These are phyloP conservation scores for Ascoidea tarda DNA, from an alignment of 805 yeast species.

Conservation along the genomic window DNA sequence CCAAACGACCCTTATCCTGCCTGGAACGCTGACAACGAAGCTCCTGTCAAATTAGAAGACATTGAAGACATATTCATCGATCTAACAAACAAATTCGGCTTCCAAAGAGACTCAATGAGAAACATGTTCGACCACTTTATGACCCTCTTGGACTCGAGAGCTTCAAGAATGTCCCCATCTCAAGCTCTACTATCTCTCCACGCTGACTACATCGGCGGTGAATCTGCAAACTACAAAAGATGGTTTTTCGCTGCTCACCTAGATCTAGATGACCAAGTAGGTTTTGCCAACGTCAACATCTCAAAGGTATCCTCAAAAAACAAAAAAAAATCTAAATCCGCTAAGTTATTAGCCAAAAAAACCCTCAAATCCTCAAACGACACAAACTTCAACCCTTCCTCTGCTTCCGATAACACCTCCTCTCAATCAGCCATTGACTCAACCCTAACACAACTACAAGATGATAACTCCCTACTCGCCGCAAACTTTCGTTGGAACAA, in stretches of 20 bases:
- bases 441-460: slow-evolving; percentile 51
- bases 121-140: slow-evolving; percentile 80
- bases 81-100: slow-evolving; percentile 71
- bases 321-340: slow-evolving; percentile 67
- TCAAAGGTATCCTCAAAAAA: slow-evolving; percentile 71
- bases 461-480: slow-evolving; percentile 76
- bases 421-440: slow-evolving; percentile 47
- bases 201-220: slow-evolving; percentile 85
- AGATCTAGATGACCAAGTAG: slow-evolving; percentile 74
- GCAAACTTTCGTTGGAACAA: slow-evolving; percentile 77
- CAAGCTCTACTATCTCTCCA: slow-evolving; percentile 74
- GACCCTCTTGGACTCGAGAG: slow-evolving; percentile 70
- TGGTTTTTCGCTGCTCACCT: slow-evolving; percentile 86
- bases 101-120: slow-evolving; percentile 89
- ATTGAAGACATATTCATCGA: slow-evolving; percentile 80
- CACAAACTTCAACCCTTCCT: no score
- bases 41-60: slow-evolving; percentile 73
- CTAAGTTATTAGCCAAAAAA: slow-evolving; percentile 52
- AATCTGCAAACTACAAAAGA: slow-evolving; percentile 69
- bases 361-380: slow-evolving; percentile 30
- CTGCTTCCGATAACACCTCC: slow-evolving; percentile 31
- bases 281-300: slow-evolving; percentile 67
- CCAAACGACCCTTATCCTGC: slow-evolving; percentile 96
- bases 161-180: slow-evolving; percentile 82
- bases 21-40: slow-evolving; percentile 94